Evolutionary conservation across 2,329 filamentous ascomycete genomes (phyloP).

Genomic region (Thielaviopsis ethacetica): DNA sequence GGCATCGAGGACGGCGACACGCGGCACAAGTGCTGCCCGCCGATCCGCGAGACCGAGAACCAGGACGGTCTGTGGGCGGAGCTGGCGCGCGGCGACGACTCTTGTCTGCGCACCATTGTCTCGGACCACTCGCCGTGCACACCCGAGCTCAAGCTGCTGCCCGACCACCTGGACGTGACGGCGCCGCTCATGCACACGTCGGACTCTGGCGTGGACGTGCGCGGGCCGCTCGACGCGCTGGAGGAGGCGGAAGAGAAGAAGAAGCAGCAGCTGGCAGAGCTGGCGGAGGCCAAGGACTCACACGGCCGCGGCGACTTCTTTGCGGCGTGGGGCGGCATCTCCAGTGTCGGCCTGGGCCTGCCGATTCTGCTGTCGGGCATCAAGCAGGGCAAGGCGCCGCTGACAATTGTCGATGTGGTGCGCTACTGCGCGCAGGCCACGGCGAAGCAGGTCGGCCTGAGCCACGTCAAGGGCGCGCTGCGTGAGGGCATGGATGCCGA

Average conservation of each 20-base stretch:
- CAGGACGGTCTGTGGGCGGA: slow-evolving; percentile 80
- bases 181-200: slow-evolving; percentile 26
- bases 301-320: slow-evolving; percentile 66
- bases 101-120: slow-evolving; percentile 80
- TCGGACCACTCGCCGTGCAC: slow-evolving; percentile 96
- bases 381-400: slow-evolving; percentile 26
- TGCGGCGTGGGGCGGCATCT: slow-evolving; percentile 90
- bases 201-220: slow-evolving; percentile 38
- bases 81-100: slow-evolving; percentile 43
- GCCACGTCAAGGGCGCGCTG: slow-evolving; percentile 66
- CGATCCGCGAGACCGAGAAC: slow-evolving; percentile 67
- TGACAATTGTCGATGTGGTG: slow-evolving; percentile 59
- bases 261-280: slow-evolving; percentile 16
- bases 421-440: slow-evolving; percentile 76
- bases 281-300: slow-evolving; percentile 2
- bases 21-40: slow-evolving; percentile 87
- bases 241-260: no score
- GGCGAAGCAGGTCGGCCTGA: slow-evolving; percentile 71
- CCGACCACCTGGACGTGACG: slow-evolving; percentile 30
- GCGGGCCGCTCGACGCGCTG: slow-evolving; percentile 20
- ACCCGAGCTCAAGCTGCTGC: slow-evolving; percentile 79
- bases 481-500: slow-evolving; percentile 75
- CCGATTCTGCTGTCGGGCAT: slow-evolving; percentile 75
- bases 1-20: slow-evolving; percentile 73
- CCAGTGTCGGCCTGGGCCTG: slow-evolving; percentile 79